phyloP scores from a whole-genome alignment of 2,329 filamentous ascomycete genomes.

The Eurotiales sp. region DNA sequence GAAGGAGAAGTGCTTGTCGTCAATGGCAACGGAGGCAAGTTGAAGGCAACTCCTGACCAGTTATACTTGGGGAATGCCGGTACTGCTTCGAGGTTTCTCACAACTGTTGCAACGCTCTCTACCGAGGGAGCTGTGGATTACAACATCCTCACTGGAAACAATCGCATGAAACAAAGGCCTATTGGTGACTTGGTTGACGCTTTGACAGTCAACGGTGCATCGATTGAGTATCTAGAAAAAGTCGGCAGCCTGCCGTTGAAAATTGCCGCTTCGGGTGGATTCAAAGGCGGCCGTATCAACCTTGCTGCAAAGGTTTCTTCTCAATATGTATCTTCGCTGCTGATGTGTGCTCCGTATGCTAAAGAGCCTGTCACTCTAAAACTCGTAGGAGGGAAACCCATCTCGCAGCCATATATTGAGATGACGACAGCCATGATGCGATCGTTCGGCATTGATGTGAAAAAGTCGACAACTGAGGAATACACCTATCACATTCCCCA shows the following conservation, averaged over 20 bases:
- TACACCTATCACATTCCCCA: slow-evolving; percentile 94
- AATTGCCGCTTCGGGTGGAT: slow-evolving; percentile 76
- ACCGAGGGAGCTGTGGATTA: slow-evolving; percentile 59
- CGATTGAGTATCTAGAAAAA: slow-evolving; percentile 78
- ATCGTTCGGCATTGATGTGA: slow-evolving; percentile 79
- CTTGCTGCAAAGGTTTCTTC: slow-evolving; percentile 93
- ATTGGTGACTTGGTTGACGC: slow-evolving; percentile 93
- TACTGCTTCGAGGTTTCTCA: slow-evolving; percentile 91
- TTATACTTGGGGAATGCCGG: slow-evolving; percentile 96
- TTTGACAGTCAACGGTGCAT: slow-evolving; percentile 79
- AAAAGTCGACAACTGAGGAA: slow-evolving; percentile 69
- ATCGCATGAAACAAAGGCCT: slow-evolving; percentile 91
- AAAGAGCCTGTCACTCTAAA: slow-evolving; percentile 88
- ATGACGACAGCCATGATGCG: slow-evolving; percentile 99
- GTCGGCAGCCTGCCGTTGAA: slow-evolving; percentile 79
- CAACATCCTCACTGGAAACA: slow-evolving; percentile 86
- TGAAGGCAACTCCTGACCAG: slow-evolving; percentile 70
- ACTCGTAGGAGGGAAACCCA: slow-evolving; percentile 92
- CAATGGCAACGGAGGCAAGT: slow-evolving; percentile 80
- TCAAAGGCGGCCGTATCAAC: slow-evolving; percentile 83
- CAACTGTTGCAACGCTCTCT: slow-evolving; percentile 83
- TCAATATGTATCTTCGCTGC: slow-evolving; percentile 95
- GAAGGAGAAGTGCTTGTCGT: slow-evolving; percentile 88
- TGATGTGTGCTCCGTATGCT: slow-evolving; percentile 96
- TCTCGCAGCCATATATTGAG: slow-evolving; percentile 95